These are phyloP conservation scores for Intubia oerlemansii DNA, from an alignment of 2,329 filamentous ascomycete species.

Conservation along the genomic window DNA sequence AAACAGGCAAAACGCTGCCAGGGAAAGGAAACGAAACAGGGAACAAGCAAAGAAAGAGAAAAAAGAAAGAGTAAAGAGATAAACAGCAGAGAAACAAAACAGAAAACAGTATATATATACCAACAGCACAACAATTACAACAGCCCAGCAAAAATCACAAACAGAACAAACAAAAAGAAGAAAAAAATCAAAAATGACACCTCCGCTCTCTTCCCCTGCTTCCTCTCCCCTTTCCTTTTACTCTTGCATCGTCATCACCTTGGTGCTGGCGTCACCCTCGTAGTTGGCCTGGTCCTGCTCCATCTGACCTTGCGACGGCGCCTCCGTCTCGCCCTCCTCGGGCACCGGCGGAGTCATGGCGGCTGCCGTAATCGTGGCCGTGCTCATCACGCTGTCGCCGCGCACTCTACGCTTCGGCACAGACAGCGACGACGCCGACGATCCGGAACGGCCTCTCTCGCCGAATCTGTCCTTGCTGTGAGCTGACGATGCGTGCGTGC, in stretches of 20 bases:
- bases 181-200: neutral
- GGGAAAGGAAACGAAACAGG: no score
- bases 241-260: conserved; percentile 7
- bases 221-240: no score
- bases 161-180: neutral
- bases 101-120: neutral
- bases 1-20: no score
- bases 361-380: conserved; percentile 5
- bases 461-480: conserved; percentile 2
- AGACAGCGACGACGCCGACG: no score
- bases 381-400: conserved; percentile 8
- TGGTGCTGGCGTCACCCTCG: conserved; percentile 10
- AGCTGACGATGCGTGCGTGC: conserved; percentile 1
- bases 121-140: neutral
- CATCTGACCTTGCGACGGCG: conserved; percentile 9
- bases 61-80: neutral
- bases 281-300: no score
- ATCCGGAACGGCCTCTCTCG: neutral
- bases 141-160: neutral
- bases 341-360: no score
- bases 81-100: neutral
- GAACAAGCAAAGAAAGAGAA: conserved; percentile 1
- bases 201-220: no score
- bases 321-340: conserved; percentile 1
- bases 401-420: conserved; percentile 3